Percentiles rank a stretch among this genome's conserved stretches.
Evolutionary conservation across 768 basidiomycete genomes (phyloP).

Genomic region (Leccinum uliginosum): DNA sequence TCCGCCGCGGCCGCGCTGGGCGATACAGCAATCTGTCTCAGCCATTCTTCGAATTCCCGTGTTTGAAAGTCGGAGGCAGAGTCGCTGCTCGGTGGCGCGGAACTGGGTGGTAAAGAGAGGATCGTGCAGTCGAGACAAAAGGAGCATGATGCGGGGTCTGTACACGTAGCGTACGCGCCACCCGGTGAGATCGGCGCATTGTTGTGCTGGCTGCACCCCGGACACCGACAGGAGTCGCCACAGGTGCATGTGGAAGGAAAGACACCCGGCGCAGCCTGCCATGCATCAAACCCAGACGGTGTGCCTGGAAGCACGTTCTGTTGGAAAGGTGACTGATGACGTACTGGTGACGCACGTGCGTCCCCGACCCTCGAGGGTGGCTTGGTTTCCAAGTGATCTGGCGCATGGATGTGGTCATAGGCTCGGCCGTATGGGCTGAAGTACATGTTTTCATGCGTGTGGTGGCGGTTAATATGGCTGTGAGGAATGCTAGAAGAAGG

Average conservation of each 20-base stretch:
- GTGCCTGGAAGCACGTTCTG: conserved; percentile 28
- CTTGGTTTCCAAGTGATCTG: conserved; percentile 31
- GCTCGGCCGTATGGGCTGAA: conserved; percentile 70
- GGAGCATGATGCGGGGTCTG: conserved; percentile 35
- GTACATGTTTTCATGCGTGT: conserved; percentile 45
- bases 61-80: conserved; percentile 41
- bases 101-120: conserved; percentile 41
- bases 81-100: conserved; percentile 39
- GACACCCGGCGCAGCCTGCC: conserved; percentile 20
- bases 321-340: conserved; percentile 20
- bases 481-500: conserved; percentile 44
- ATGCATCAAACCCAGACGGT: conserved; percentile 21
- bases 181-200: conserved; percentile 35
- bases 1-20: conserved; percentile 10
- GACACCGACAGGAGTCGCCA: conserved; percentile 59
- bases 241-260: conserved; percentile 57
- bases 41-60: conserved; percentile 59
- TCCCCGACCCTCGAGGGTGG: conserved; percentile 11
- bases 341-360: conserved; percentile 18
- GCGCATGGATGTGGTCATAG: conserved; percentile 46
- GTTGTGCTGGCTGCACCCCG: conserved; percentile 59
- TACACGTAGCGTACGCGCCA: conserved; percentile 35
- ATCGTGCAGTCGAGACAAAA: conserved; percentile 66
- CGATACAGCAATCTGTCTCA: conserved; percentile 42
- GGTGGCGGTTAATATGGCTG: conserved; percentile 40